Percentiles rank a stretch among this genome's conserved stretches.
Conservation (phyloP, 2,329 filamentous ascomycete species). For the Coniochaeta sp. region DNA sequence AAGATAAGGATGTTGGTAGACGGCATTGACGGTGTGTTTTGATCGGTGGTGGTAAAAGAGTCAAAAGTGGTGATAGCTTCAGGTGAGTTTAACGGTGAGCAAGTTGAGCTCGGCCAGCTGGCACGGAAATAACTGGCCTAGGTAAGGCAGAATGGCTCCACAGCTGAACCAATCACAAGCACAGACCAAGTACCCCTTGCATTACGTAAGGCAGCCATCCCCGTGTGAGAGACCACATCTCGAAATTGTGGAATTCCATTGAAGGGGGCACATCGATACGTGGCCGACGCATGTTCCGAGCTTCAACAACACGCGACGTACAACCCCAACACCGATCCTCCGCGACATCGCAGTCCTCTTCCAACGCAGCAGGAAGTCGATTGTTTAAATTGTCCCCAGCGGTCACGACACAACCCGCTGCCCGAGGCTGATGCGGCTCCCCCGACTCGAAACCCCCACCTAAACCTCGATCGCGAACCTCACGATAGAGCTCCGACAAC, state of each 20-base stretch:
- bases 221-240: conserved; percentile 4
- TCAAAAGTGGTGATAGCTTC: too few species aligned
- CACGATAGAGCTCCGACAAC: background rate
- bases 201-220: conserved; percentile 1
- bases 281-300: background rate
- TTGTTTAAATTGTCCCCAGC: too few species aligned
- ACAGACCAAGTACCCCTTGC: background rate
- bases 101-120: too few species aligned
- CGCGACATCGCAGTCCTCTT: background rate
- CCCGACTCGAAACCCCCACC: background rate
- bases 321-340: background rate
- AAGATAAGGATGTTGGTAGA: too few species aligned
- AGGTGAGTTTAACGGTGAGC: too few species aligned
- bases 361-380: too few species aligned
- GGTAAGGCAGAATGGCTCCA: too few species aligned
- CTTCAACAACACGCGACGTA: background rate
- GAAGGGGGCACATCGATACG: background rate
- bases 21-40: too few species aligned
- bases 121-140: too few species aligned
- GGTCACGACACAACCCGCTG: background rate
- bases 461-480: background rate
- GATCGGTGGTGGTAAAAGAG: too few species aligned
- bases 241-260: conserved; percentile 2
- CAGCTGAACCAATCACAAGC: background rate
- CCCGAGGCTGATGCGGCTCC: background rate